Conservation (phyloP, 169 alveolate genomes). For the Babesia ovis region DNA sequence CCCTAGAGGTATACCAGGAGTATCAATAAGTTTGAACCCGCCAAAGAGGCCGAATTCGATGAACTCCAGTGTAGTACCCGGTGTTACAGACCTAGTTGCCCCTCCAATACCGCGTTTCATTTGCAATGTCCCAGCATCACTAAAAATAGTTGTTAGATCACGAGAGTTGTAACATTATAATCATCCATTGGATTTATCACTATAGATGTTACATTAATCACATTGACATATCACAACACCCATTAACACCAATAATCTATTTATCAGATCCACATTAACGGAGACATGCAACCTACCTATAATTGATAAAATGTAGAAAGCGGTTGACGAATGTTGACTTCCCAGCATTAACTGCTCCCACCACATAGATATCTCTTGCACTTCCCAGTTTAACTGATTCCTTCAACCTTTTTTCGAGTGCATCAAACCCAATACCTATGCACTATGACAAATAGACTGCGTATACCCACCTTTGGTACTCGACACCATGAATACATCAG, state of each 20-base stretch:
- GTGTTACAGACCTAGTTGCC: conserved; percentile 83
- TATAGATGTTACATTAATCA: no score
- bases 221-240: no score
- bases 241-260: no score
- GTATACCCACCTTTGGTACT: conserved; percentile 58
- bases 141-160: neutral
- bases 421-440: conserved; percentile 65
- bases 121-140: conserved; percentile 71
- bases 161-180: no score
- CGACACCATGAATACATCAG: conserved; percentile 77
- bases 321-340: conserved; percentile 85
- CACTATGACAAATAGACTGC: neutral
- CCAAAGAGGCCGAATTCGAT: conserved; percentile 81
- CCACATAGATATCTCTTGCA: conserved; percentile 75
- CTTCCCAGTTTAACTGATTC: conserved; percentile 65
- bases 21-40: conserved; percentile 81
- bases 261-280: no score
- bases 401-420: conserved; percentile 74
- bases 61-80: conserved; percentile 85
- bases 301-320: conserved; percentile 78
- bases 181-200: no score
- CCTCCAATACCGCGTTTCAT: conserved; percentile 81
- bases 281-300: conserved; percentile 54
- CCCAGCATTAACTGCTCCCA: conserved; percentile 85
- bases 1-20: conserved; percentile 83